Evolutionary conservation across 2,329 filamentous ascomycete species (phyloP).

Genomic region (Penicillium janthinellum): DNA sequence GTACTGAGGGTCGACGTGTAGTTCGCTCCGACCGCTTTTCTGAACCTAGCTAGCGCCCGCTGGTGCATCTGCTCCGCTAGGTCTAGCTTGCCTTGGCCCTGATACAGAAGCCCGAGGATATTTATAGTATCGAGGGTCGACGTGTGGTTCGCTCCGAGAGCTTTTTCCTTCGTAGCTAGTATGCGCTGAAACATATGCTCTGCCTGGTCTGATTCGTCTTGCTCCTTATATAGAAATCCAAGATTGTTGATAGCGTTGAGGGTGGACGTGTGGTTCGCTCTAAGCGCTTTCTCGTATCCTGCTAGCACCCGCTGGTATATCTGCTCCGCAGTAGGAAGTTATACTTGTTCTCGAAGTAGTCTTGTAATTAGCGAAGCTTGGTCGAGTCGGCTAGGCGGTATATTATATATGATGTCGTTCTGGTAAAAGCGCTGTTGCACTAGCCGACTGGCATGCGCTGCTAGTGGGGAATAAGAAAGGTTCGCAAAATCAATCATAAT

Average conservation of each 20-base stretch:
- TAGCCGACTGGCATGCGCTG: neutral
- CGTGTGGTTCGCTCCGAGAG: neutral
- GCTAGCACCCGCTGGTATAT: too few relatives aligned
- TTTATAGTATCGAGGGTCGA: neutral
- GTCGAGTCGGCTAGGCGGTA: neutral
- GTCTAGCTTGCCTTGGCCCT: too few relatives aligned
- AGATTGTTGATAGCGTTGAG: neutral
- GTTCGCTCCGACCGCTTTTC: neutral
- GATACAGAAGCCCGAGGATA: too few relatives aligned
- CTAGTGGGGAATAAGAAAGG: neutral
- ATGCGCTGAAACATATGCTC: neutral
- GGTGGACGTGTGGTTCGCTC: too few relatives aligned
- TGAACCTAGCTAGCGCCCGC: too few relatives aligned
- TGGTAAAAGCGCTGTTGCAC: neutral
- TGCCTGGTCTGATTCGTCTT: neutral
- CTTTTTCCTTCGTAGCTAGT: neutral
- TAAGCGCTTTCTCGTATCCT: neutral
- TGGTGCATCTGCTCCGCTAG: slow-evolving; percentile 1
- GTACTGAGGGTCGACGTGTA: neutral
- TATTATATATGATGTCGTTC: neutral
- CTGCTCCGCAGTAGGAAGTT: slow-evolving; percentile 1
- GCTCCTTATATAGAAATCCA: neutral
- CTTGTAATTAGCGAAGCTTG: neutral
- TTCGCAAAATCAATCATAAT: neutral
- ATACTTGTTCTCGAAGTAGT: neutral